Percentiles rank a stretch among this genome's conserved stretches.
Evolutionary conservation across 768 basidiomycete species (phyloP).

Genomic region (Hemileccinum impolitum): DNA sequence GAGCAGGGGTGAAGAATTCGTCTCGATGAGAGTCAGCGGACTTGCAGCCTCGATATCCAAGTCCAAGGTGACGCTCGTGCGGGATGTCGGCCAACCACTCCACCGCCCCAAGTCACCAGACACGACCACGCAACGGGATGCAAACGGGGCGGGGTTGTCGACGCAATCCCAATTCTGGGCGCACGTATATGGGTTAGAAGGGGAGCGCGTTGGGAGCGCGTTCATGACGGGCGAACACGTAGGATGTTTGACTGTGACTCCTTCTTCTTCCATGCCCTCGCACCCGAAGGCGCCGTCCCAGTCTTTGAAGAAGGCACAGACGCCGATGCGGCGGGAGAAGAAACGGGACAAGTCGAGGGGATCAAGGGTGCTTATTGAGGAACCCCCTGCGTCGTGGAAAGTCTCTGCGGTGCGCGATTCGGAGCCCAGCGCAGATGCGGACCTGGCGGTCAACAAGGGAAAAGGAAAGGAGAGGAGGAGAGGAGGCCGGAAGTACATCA

Average conservation of each 20-base stretch:
- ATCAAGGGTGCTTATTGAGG: constrained; percentile 26
- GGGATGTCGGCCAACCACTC: constrained; percentile 9
- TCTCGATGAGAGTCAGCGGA: constrained; percentile 30
- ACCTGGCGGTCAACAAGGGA: neutral
- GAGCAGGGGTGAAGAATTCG: constrained; percentile 45
- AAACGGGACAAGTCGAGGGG: neutral
- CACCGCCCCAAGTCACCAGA: too few relatives aligned
- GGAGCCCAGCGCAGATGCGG: constrained; percentile 13
- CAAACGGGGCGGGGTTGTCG: neutral
- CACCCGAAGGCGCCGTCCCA: neutral
- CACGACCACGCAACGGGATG: too few relatives aligned
- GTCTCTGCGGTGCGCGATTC: constrained; percentile 20
- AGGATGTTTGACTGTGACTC: neutral
- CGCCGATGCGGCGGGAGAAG: neutral
- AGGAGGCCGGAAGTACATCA: constrained; percentile 20
- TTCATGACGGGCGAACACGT: constrained; percentile 18
- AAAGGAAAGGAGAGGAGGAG: neutral
- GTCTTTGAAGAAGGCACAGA: too few relatives aligned
- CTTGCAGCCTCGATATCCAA: constrained; percentile 21
- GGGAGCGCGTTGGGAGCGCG: constrained; percentile 26
- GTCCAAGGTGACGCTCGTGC: constrained; percentile 23
- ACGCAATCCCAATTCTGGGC: constrained; percentile 27
- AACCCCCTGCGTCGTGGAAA: constrained; percentile 22
- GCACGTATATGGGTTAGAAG: constrained; percentile 32
- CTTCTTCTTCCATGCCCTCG: neutral